Evolutionary conservation across 129 eudicot species (phyloP).

Genomic region (Flaveria linearis): DNA sequence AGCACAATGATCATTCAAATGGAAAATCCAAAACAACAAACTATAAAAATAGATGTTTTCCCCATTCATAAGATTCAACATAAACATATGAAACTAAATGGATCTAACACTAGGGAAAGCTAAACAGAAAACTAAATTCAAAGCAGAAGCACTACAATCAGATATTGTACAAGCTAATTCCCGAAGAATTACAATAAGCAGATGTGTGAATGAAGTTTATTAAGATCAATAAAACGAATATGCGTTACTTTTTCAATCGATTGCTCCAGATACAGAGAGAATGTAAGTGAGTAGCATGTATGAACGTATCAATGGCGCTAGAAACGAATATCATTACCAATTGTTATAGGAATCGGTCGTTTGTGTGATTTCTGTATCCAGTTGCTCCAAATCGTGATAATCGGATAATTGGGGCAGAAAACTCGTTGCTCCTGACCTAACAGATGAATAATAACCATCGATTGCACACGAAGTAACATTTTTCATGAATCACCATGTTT

Average conservation of each 20-base stretch:
- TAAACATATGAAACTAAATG: background rate
- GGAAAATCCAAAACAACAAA: background rate
- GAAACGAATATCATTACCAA: slow-evolving; percentile 4
- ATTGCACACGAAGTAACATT: background rate
- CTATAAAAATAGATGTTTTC: background rate
- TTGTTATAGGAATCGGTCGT: slow-evolving; percentile 14
- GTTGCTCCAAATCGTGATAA: background rate
- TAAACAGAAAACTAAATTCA: slow-evolving; percentile 13
- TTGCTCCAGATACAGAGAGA: background rate
- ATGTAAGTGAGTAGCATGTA: slow-evolving; percentile 7
- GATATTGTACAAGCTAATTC: no score
- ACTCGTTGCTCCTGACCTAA: background rate
- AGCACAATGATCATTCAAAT: slow-evolving; percentile 8
- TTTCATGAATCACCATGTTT: background rate
- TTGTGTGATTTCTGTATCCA: background rate
- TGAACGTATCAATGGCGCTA: slow-evolving; percentile 18
- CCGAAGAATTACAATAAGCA: background rate
- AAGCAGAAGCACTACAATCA: background rate
- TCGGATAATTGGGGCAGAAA: background rate
- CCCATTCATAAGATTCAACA: background rate
- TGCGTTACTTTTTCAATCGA: background rate
- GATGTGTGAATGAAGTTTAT: background rate
- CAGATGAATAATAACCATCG: background rate
- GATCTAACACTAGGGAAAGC: background rate
- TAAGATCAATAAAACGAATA: background rate